Base-by-base conservation (phyloP, 169 alveolate species). In the Cryptosporidium sp. region DNA sequence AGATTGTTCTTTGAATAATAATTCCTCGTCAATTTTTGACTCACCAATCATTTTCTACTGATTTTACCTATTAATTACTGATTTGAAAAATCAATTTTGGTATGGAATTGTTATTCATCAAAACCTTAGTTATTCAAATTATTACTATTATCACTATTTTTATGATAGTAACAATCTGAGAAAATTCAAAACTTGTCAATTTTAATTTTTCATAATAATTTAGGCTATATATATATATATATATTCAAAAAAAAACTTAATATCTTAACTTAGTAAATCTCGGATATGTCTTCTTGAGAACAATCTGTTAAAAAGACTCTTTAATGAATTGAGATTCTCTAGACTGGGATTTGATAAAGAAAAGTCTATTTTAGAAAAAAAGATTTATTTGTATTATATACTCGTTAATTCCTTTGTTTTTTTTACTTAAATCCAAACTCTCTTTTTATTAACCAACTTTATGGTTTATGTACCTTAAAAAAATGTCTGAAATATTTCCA, bases 1-100 rank as follows among this genome's bases (percentile, higher is more conserved):
- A 9, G 37, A 18, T 6, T 55, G 18, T 7, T 55, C 67, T 55
- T 55, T 55, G 35, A 18, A 26, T 26, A 9, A 35, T 9, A 55
- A 55, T 26, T 55, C 67, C 14, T n/a, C n/a, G 67, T 55, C 67
- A 55, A 26, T 55, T 55, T 55, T 55, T 55, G 67, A 55, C 67
- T 23, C 67, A 8, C 14, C 37, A 55, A 23, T 55, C 67, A 55
- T 55, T 55, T 55, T 55, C 67, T 26, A 2, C 29, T 55, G 37
- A 26, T 23, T 55, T n/a, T 48, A 48, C 21, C 9, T 48, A n/a
- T 55, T 55, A 55, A 6, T 26, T 26, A 55, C 1, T 23, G 9
- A 26, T 2, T 23, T 55, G 35, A 23, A 21, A n/a, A 3, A 26
- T 0, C 3, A 55, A 10, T 55, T 55, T 55, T 26, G 18, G 67